Percentiles rank a stretch among this genome's conserved stretches.
Conservation (phyloP, 495 filamentous ascomycete species). For the Podospora tetraspora region DNA sequence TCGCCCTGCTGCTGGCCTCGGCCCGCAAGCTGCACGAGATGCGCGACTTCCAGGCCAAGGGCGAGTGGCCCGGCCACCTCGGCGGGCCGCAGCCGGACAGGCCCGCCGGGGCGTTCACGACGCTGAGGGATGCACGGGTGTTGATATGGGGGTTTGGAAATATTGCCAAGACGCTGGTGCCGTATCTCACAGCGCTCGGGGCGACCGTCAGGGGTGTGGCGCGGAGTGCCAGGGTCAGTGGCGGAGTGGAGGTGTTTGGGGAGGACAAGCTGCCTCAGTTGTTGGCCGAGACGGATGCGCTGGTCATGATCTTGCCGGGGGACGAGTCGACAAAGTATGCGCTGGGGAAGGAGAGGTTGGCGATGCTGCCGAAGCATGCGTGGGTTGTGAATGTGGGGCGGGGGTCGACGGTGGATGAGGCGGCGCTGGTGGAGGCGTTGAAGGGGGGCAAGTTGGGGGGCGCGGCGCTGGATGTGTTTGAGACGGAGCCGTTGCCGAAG, state of each 20-base stretch:
- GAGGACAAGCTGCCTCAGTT: conserved; percentile 50
- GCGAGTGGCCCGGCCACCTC: conserved; percentile 52
- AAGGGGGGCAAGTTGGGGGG: conserved; percentile 61
- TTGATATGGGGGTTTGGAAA: conserved; percentile 79
- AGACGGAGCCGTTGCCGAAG: conserved; percentile 59
- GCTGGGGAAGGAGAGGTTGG: conserved; percentile 59
- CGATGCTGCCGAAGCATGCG: conserved; percentile 69
- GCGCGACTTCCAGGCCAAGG: conserved; percentile 50
- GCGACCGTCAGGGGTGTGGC: conserved; percentile 45
- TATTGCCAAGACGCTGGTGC: conserved; percentile 71
- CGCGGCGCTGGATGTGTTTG: conserved; percentile 73
- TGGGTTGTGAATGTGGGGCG: conserved; percentile 81
- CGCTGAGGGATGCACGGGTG: conserved; percentile 47
- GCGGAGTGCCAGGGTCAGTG: conserved; percentile 52
- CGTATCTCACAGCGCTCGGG: conserved; percentile 55
- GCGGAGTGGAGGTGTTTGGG: conserved; percentile 47
- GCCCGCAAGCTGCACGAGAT: conserved; percentile 53
- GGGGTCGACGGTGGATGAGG: conserved; percentile 75
- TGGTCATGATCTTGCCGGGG: conserved; percentile 70
- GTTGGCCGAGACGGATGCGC: conserved; percentile 61
- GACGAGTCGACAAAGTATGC: conserved; percentile 64
- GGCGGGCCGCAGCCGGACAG: conserved; percentile 53
- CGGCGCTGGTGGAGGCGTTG: conserved; percentile 66
- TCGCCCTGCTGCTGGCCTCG: conserved; percentile 47
- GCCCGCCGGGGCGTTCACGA: conserved; percentile 44